These are phyloP conservation scores for Paxillus involutus DNA, from an alignment of 768 basidiomycete species.

Conservation along the genomic window DNA sequence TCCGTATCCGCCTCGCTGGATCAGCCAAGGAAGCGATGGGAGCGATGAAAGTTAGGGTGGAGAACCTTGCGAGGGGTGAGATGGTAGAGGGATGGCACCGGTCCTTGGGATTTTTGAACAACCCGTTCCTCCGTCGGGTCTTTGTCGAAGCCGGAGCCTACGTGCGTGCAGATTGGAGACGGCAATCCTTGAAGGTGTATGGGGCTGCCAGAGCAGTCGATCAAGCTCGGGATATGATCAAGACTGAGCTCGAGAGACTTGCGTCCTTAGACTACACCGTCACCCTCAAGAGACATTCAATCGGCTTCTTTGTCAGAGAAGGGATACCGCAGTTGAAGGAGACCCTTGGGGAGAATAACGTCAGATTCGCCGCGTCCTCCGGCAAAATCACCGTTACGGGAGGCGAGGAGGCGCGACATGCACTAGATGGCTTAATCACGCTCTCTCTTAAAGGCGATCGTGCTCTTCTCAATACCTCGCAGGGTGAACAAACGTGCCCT, in stretches of 20 bases:
- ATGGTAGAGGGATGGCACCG: slow-evolving; percentile 53
- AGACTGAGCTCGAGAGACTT: slow-evolving; percentile 47
- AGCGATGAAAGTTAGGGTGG: slow-evolving; percentile 58
- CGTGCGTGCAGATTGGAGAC: slow-evolving; percentile 47
- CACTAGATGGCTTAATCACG: slow-evolving; percentile 43
- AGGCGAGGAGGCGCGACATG: slow-evolving; percentile 53
- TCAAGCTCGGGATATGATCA: slow-evolving; percentile 44
- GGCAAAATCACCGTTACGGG: slow-evolving; percentile 52
- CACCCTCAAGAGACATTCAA: slow-evolving; percentile 35
- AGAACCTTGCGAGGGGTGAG: slow-evolving; percentile 52
- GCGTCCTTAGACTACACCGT: slow-evolving; percentile 42
- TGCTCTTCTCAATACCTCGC: neutral
- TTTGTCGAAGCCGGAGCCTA: slow-evolving; percentile 38
- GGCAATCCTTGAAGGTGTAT: slow-evolving; percentile 44
- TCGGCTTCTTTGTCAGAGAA: slow-evolving; percentile 51
- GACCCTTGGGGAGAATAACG: slow-evolving; percentile 53
- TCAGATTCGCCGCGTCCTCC: slow-evolving; percentile 41
- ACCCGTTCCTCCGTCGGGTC: slow-evolving; percentile 36
- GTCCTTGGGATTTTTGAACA: slow-evolving; percentile 30
- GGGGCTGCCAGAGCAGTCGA: slow-evolving; percentile 41
- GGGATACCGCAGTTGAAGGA: slow-evolving; percentile 53
- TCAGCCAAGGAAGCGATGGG: slow-evolving; percentile 54
- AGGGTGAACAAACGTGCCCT: slow-evolving; percentile 40
- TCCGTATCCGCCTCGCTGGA: slow-evolving; percentile 48
- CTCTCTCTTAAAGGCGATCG: slow-evolving; percentile 34